Percentiles rank a stretch among this genome's conserved stretches.
These are phyloP conservation scores for Powellomyces hirtus DNA, from an alignment of 192 early-diverging fungal genomes.

Conservation along the genomic window DNA sequence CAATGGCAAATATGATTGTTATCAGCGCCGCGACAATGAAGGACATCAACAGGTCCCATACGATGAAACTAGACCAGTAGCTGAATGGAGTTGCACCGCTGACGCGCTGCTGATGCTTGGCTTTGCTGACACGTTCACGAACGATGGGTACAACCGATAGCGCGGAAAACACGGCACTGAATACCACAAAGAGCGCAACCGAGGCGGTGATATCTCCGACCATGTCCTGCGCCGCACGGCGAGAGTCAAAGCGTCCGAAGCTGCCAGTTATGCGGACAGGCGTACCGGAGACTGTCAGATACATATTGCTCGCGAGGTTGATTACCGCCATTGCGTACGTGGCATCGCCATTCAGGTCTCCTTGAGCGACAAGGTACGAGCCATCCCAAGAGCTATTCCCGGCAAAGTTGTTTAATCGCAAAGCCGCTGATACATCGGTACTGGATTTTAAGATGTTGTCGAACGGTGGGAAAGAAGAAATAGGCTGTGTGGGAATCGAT, in stretches of 20 bases:
- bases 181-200: neutral
- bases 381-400: conserved; percentile 6
- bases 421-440: too few relatives aligned
- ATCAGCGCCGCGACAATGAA: neutral
- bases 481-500: too few relatives aligned
- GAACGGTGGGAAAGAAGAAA: too few relatives aligned
- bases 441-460: too few relatives aligned
- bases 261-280: neutral
- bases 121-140: neutral
- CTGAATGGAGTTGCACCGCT: neutral
- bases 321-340: neutral
- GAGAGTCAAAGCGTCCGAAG: neutral
- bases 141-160: neutral
- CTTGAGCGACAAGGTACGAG: neutral
- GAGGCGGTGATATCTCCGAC: neutral
- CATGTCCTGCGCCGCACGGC: neutral
- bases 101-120: conserved; percentile 4
- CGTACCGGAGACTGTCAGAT: neutral
- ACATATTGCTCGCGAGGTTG: neutral
- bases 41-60: conserved; percentile 12
- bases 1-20: neutral
- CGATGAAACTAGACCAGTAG: conserved; percentile 10
- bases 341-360: neutral
- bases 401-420: too few relatives aligned
- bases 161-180: neutral